Conservation (phyloP, 352 stramenopile species). For the Phytophthora fragariaefolia region DNA sequence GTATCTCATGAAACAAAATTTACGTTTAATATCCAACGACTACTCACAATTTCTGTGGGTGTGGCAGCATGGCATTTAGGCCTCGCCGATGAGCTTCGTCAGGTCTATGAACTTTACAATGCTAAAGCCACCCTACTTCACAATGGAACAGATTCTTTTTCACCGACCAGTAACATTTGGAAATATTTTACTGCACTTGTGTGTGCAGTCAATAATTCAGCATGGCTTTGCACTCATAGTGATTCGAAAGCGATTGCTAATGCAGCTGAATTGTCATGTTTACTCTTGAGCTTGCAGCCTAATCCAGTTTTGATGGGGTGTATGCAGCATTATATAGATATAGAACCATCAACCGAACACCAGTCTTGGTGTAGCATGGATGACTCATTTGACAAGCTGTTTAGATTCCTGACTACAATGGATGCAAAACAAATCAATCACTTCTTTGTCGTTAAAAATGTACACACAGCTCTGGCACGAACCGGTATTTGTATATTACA, state of each 20-base stretch:
- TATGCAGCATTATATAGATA: conserved; percentile 1
- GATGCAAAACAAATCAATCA: conserved; percentile 11
- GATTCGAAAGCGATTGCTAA: conserved; percentile 14
- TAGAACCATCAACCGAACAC: neutral
- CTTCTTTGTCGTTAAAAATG: conserved; percentile 10
- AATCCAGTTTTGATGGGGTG: conserved; percentile 14
- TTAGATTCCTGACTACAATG: conserved; percentile 28
- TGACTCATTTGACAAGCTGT: conserved; percentile 20
- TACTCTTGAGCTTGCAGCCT: conserved; percentile 31
- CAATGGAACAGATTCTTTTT: neutral
- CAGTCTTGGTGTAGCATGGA: neutral
- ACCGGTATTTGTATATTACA: conserved; percentile 55
- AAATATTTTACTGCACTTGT: conserved; percentile 11
- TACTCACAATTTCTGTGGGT: conserved; percentile 13
- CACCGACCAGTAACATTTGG: conserved; percentile 7
- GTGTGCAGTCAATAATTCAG: neutral
- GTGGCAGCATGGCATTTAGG: conserved; percentile 33
- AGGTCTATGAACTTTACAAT: conserved; percentile 23
- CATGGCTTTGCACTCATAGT: neutral
- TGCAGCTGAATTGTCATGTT: conserved; percentile 1
- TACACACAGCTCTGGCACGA: conserved; percentile 29
- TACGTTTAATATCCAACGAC: conserved; percentile 11
- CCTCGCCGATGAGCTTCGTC: conserved; percentile 23
- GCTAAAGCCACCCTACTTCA: neutral
- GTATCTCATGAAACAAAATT: conserved; percentile 14